phyloP scores from a whole-genome alignment of 2,329 filamentous ascomycete species.

The Colletotrichum liriopes region DNA sequence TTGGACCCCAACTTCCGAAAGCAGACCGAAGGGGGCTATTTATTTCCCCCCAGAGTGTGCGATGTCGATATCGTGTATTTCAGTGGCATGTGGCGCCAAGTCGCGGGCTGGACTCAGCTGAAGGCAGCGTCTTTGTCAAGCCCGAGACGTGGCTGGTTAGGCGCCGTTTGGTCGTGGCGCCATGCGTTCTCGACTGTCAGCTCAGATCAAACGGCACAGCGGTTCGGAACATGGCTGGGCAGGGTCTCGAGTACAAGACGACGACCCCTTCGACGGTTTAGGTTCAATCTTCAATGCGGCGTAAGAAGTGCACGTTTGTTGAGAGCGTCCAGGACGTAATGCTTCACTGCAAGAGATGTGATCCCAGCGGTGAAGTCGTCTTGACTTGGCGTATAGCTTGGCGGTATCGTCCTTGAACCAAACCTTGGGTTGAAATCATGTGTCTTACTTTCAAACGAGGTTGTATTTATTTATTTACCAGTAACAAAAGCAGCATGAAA shows the following conservation, averaged over 20 bases:
- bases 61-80: background rate
- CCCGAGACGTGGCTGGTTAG: background rate
- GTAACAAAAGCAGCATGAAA: background rate
- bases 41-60: background rate
- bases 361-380: background rate
- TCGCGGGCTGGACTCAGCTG: background rate
- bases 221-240: background rate
- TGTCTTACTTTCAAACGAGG: background rate
- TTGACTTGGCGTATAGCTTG: background rate
- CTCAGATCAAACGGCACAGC: background rate
- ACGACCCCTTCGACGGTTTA: background rate
- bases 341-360: background rate
- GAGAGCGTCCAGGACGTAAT: background rate
- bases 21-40: background rate
- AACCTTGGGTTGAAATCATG: background rate
- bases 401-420: no score
- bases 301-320: background rate
- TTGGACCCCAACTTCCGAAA: background rate
- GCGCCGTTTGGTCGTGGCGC: background rate
- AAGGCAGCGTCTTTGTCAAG: background rate
- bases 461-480: background rate
- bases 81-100: background rate
- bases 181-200: background rate
- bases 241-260: background rate
- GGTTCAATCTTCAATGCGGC: no score